Base-by-base conservation (phyloP, 768 basidiomycete genomes). In the Hemileccinum impolitum region DNA sequence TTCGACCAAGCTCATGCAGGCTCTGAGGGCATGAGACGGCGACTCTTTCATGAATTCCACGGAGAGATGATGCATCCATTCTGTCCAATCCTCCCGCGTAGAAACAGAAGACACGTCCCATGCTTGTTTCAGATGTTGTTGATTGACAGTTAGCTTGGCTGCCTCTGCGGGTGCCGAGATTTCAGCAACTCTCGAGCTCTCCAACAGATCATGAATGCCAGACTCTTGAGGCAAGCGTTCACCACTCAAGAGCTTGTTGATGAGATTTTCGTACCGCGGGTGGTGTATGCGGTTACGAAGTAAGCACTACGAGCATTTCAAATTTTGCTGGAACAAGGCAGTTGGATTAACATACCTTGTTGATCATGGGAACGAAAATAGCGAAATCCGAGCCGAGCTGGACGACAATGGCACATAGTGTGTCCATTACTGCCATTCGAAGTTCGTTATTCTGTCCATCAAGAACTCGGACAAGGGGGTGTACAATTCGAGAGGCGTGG, bases 21-120 rank as follows among this genome's bases (percentile, higher is more conserved):
- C 94, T 38, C 96, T 82, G 34, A 99, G 79, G n/a, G 96, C 96
- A 71, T 95, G 94, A 2, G 94, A 96, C 0, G 96, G 95, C 0
- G 95, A 97, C 55, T 98, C 94, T 62, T 94, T 91, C 87, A 99
- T 94, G 61, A 98, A 87, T 65, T 97, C 94, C 2, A 94, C 89
- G 15, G 92, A 85, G 9, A 99, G 78, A 14, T 86, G 80, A 61
- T 90, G 92, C 75, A 96, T 86, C 96, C 96, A 99, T 34, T 94
- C 92, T 15, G 78, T 71, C 96, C 96, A 99, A 55, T 98, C 94
- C 39, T 93, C 88, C 45, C 78, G 76, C 2, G 88, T 88, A 21
- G 77, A 72, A 7, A 90, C 77, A 52, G 81, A 77, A 6, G 89
- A 87, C 2, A 82, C 80, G 57, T 96, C 94, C 95, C 96, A 99